Percentiles rank a stretch among this genome's conserved stretches.
These are phyloP conservation scores for Suillus plorans DNA, from an alignment of 768 basidiomycete species.

Conservation along the genomic window DNA sequence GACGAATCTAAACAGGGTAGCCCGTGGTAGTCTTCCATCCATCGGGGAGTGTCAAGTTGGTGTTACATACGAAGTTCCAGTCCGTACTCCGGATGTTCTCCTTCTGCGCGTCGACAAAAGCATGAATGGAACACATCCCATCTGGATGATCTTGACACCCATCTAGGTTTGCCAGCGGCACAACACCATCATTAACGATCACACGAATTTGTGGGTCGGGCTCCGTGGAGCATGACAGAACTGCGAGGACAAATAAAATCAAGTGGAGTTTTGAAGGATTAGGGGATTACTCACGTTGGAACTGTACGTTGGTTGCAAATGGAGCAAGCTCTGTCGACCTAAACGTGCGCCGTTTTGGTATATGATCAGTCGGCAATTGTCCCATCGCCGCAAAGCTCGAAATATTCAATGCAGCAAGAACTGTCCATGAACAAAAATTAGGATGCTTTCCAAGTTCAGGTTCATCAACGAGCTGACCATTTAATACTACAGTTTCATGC, in stretches of 20 bases:
- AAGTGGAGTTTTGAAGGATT: conserved; percentile 9
- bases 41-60: conserved; percentile 65
- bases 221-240: conserved; percentile 53
- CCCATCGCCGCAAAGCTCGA: conserved; percentile 64
- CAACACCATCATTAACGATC: conserved; percentile 82
- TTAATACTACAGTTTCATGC: conserved; percentile 81
- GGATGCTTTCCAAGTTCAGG: background rate
- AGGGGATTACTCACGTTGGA: conserved; percentile 63
- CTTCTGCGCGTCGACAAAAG: conserved; percentile 67
- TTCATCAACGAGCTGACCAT: conserved; percentile 45
- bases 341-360: conserved; percentile 61
- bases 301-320: conserved; percentile 82
- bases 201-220: conserved; percentile 66
- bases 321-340: conserved; percentile 72
- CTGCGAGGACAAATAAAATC: conserved; percentile 33
- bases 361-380: conserved; percentile 68
- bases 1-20: conserved; percentile 37
- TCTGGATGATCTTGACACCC: conserved; percentile 72
- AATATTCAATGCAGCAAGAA: conserved; percentile 79
- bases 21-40: conserved; percentile 78
- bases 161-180: conserved; percentile 68
- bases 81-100: conserved; percentile 62
- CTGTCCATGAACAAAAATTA: conserved; percentile 32
- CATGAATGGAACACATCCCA: conserved; percentile 73
- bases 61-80: conserved; percentile 70